Conservation (phyloP, 2,329 filamentous ascomycete genomes). For the Pestalotiopsis fici region DNA sequence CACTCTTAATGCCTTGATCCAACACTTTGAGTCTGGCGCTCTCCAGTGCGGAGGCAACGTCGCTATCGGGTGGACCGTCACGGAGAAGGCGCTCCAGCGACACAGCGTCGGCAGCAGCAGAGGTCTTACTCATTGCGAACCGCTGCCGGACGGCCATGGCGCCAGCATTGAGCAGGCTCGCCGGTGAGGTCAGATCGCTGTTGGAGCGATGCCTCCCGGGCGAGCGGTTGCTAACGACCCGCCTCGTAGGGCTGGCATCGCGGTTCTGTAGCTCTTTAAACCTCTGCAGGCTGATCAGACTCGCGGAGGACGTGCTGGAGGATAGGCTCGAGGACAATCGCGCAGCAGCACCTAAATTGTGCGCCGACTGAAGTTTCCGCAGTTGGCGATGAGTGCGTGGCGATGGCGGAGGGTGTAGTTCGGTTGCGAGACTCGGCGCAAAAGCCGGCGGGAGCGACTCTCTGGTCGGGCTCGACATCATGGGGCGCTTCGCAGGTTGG, state of each 20-base stretch:
- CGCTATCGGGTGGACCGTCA: constrained; percentile 74
- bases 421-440: constrained; percentile 36
- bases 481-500: constrained; percentile 6
- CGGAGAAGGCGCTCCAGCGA: constrained; percentile 76
- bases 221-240: constrained; percentile 40
- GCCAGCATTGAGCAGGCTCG: constrained; percentile 36
- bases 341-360: constrained; percentile 58
- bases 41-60: constrained; percentile 67
- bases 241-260: constrained; percentile 34
- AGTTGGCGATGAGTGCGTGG: constrained; percentile 68
- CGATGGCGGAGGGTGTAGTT: constrained; percentile 58
- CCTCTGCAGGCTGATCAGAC: constrained; percentile 64
- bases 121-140: constrained; percentile 45
- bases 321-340: constrained; percentile 44
- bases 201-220: constrained; percentile 67
- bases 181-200: constrained; percentile 63
- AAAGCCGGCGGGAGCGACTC: constrained; percentile 23
- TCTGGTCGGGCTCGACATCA: constrained; percentile 29
- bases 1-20: constrained; percentile 74
- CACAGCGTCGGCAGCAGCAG: constrained; percentile 53
- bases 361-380: constrained; percentile 75
- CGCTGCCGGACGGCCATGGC: constrained; percentile 38
- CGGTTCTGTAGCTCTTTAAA: constrained; percentile 37
- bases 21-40: constrained; percentile 74
- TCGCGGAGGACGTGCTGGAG: constrained; percentile 28